These are phyloP conservation scores for Rhodotorula sp. DNA, from an alignment of 1,284 basidiomycete genomes.

Conservation along the genomic window DNA sequence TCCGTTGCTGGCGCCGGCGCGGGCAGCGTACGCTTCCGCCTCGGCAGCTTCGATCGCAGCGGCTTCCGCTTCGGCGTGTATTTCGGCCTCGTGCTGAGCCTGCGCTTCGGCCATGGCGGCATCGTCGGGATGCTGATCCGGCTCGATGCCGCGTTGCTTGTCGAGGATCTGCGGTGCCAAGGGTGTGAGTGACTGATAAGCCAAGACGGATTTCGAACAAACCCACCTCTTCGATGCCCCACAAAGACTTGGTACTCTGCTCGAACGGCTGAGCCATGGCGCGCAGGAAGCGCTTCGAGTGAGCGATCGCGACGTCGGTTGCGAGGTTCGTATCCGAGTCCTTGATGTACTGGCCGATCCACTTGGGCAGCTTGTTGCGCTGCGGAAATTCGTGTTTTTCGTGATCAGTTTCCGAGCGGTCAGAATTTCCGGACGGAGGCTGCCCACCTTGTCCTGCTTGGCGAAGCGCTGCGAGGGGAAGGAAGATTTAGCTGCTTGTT, in stretches of 20 bases:
- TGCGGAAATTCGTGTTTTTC: not conserved
- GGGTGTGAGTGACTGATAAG: not conserved
- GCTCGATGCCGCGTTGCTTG: constrained; percentile 32
- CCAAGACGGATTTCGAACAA: no score
- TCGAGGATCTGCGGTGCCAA: constrained; percentile 21
- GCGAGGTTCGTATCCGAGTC: constrained; percentile 96
- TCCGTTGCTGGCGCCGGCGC: no score
- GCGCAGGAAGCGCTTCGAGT: constrained; percentile 91
- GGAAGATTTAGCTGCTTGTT: not conserved
- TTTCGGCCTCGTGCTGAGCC: not conserved
- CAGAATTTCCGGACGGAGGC: no score
- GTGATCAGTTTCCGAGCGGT: no score
- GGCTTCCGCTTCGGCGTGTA: not conserved
- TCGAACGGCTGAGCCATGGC: constrained; percentile 96
- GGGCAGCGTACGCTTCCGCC: not conserved
- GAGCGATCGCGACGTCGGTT: constrained; percentile 90
- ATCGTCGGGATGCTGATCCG: constrained; percentile 8
- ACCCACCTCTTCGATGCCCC: constrained; percentile 80
- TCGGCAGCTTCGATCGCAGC: constrained; percentile 1
- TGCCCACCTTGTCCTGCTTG: constrained; percentile 72
- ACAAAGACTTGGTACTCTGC: constrained; percentile 88
- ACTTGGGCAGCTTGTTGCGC: constrained; percentile 91
- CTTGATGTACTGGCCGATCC: constrained; percentile 99
- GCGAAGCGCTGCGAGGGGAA: constrained; percentile 74
- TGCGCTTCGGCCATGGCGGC: constrained; percentile 1